Evolutionary conservation across 805 yeast species (phyloP), one percentile per base, ranked within the genome.

Genomic region (Nakazawaea pomicola): DNA sequence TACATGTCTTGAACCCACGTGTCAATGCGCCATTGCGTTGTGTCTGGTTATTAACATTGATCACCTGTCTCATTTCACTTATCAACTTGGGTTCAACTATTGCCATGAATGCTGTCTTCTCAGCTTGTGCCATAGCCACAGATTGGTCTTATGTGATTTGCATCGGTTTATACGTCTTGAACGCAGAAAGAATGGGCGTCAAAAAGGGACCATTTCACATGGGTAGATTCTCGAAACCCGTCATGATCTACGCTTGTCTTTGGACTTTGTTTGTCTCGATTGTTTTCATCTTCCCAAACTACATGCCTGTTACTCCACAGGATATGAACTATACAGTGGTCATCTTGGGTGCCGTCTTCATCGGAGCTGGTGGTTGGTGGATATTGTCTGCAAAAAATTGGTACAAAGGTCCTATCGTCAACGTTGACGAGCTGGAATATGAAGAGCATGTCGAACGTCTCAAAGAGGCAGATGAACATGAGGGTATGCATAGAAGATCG

Each of bases 311-410:
- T 24, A 50, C 50, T 20, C 54, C 58, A 45, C 64, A 64, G 27
- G 53, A 70, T 37, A 75, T 76, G 81, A 76, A 76, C 55, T 76
- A 76, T 55, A 74, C 80, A 5, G 62, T 64, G 46, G 78, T 69
- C 12, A 70, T 76, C 38, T 34, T 75, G 62, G 79, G 61, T 50
- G 44, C 58, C 57, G 58, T 60, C 56, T 41, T 63, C 40, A 48
- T 65, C 35, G 54, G 49, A 25, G 58, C 67, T 33, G 62, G 66
- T 40, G 55, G 59, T 9, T 77, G 77, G 73, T 77, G 63, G 51
- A 44, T 56, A 10, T 49, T 69, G 6, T 75, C 64, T 50, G 82
- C 80, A 32, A 67, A 56, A 46, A 72, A 71, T 43, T 74, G 78
- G 78, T 76, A 74, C 60, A 54, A 52, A 35, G 83, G 83, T 41